Evolutionary conservation across 352 stramenopile genomes (phyloP), one percentile per base, ranked within the genome.

Genomic region (Thraustotheca clavata): DNA sequence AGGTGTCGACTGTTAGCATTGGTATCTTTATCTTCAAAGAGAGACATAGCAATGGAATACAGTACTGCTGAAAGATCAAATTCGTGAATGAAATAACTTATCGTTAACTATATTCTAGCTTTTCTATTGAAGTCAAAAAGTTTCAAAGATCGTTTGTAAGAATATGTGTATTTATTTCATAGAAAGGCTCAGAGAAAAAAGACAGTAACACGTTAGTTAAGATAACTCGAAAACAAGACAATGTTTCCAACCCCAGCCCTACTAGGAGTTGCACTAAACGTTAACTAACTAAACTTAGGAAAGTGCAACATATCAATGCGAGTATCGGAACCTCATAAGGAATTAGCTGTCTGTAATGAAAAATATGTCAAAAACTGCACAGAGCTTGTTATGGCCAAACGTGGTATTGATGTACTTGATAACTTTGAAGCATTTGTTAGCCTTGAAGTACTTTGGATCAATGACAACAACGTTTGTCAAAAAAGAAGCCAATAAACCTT

Each of bases 1-100:
- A 0, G 77, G 91, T 27, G 98, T 98, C 88, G 88, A 96, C 24
- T 98, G 95, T 69, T 80, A 94, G 60, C 87, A 90, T n/a, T 89
- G 68, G 83, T 92, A n/a, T 9, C 36, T 35, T 22, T 26, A 60
- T 46, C 38, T 40, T 26, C 3, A 1, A 18, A 29, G 1, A 34
- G 14, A 5, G 6, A n/a, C 20, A 38, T 59, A 14, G 29, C 27
- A 47, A 20, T 34, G 26, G 48, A 22, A 67, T 39, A 6, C 20
- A 35, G 33, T 49, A 27, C 29, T 1, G 49, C 62, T 32, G 36
- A 12, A 52, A 32, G 1, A 16, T 43, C 38, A 20, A 18, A 43
- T 43, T 20, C 20, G 27, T 4, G 39, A 47, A 47, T 47, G 22
- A 16, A 43, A 43, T 43, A 20, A 43, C 16, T 43, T 43, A 20